Conservation (phyloP, 345 rosid genomes). For the Lenwebbia sp. region DNA sequence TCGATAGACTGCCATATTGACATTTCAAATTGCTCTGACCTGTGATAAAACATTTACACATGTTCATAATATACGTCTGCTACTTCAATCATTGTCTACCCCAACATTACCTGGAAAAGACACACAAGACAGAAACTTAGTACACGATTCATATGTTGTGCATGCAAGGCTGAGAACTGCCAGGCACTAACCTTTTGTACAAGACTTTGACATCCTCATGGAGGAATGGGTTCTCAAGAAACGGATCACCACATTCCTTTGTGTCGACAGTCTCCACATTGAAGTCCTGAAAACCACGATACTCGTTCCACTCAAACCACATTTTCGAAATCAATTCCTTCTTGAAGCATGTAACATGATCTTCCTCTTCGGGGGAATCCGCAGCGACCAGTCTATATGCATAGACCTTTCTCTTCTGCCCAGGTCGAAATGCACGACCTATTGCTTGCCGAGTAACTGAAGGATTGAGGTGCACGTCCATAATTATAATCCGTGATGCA, state of each 20-base stretch:
- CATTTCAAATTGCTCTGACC: not conserved
- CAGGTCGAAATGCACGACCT: slow-evolving; percentile 81
- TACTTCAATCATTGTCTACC: not conserved
- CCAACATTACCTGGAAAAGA: not conserved
- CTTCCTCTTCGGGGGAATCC: slow-evolving; percentile 72
- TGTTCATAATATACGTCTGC: not conserved
- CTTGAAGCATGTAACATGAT: slow-evolving; percentile 43
- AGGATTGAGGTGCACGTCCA: slow-evolving; percentile 88
- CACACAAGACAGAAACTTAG: not conserved
- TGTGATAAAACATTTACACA: not conserved
- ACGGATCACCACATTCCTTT: slow-evolving; percentile 46
- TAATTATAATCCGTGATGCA: slow-evolving; percentile 65
- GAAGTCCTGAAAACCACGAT: slow-evolving; percentile 39
- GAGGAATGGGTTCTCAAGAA: slow-evolving; percentile 47
- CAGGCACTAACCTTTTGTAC: slow-evolving; percentile 53
- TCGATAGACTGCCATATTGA: too few species aligned
- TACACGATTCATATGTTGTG: not conserved
- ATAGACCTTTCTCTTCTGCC: slow-evolving; percentile 72
- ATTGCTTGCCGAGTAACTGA: slow-evolving; percentile 97
- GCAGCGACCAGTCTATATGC: slow-evolving; percentile 66
- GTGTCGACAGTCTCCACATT: slow-evolving; percentile 35
- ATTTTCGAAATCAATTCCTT: slow-evolving; percentile 77
- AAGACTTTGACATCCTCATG: slow-evolving; percentile 49
- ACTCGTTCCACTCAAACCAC: slow-evolving; percentile 96
- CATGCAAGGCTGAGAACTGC: not conserved